phyloP scores from a whole-genome alignment of 1,139 yeast species.

The Geotrichum restrictum region DNA sequence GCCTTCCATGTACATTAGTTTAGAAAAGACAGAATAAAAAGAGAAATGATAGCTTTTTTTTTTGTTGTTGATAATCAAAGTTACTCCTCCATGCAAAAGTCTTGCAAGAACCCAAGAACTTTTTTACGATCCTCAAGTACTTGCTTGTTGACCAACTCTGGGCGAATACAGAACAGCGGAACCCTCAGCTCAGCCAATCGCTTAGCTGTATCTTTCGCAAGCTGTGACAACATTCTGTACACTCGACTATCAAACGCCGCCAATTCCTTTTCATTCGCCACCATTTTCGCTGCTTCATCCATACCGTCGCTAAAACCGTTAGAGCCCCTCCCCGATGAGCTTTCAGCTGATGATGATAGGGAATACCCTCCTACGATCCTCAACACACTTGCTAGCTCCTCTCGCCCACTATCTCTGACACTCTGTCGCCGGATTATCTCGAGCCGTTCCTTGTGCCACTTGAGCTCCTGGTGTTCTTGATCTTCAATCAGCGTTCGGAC shows the following conservation, averaged over 20 bases:
- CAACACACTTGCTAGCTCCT: conserved; percentile 25
- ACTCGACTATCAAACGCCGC: conserved; percentile 25
- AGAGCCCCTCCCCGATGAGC: too few relatives aligned
- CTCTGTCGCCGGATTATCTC: conserved; percentile 22
- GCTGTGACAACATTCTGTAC: conserved; percentile 22
- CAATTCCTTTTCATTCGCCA: conserved; percentile 21
- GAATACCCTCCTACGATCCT: conserved; percentile 24
- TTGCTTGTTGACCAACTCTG: conserved; percentile 11
- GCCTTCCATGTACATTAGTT: conserved; percentile 4
- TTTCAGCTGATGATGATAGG: neutral
- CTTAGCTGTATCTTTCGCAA: conserved; percentile 24
- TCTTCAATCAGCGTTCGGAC: conserved; percentile 27
- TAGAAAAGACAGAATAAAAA: neutral
- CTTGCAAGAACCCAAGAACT: conserved; percentile 27
- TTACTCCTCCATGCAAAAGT: conserved; percentile 21
- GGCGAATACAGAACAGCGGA: conserved; percentile 30
- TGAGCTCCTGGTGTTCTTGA: conserved; percentile 27
- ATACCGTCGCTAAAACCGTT: neutral
- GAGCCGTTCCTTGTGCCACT: conserved; percentile 27
- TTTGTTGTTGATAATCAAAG: too few relatives aligned
- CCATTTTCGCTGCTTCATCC: neutral
- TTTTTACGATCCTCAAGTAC: conserved; percentile 23
- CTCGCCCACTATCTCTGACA: conserved; percentile 22
- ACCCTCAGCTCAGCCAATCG: conserved; percentile 27
- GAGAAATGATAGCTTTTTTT: neutral